These are phyloP conservation scores for Scedosporium minutisporum DNA, from an alignment of 2,329 filamentous ascomycete genomes.

Conservation along the genomic window DNA sequence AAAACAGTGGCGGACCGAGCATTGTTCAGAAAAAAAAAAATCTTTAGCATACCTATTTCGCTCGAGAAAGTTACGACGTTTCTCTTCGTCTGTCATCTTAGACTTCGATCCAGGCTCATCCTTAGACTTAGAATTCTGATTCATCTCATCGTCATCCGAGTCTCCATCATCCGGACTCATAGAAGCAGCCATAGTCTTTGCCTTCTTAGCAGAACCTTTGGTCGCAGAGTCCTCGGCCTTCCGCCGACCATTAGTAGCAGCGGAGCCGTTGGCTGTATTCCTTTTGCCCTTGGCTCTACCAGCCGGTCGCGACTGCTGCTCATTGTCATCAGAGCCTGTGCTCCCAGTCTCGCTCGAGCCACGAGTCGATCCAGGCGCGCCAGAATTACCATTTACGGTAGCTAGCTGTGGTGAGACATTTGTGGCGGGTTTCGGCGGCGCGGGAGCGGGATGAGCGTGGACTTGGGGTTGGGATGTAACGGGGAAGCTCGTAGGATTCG, in stretches of 20 bases:
- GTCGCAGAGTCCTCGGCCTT: constrained; percentile 61
- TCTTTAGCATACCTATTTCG: constrained; percentile 66
- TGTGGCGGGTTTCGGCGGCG: constrained; percentile 20
- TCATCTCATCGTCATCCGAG: constrained; percentile 45
- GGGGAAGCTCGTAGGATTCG: constrained; percentile 38
- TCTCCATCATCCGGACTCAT: constrained; percentile 17
- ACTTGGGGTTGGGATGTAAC: constrained; percentile 33
- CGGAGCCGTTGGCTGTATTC: constrained; percentile 28
- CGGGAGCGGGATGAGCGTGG: constrained; percentile 37
- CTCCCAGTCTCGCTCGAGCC: constrained; percentile 60
- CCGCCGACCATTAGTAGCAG: constrained; percentile 55
- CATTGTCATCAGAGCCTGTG: constrained; percentile 63
- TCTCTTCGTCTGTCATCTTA: constrained; percentile 98
- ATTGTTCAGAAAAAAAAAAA: constrained; percentile 14
- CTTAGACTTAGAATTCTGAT: constrained; percentile 31
- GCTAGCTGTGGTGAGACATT: constrained; percentile 43
- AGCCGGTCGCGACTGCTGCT: constrained; percentile 50
- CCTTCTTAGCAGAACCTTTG: constrained; percentile 64
- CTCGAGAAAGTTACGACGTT: constrained; percentile 95
- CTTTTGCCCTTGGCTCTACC: constrained; percentile 63
- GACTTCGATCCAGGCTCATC: constrained; percentile 47
- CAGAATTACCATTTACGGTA: constrained; percentile 33
- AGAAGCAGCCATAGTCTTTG: constrained; percentile 43
- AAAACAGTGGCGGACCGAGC: background rate
- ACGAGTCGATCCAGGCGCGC: constrained; percentile 29